phyloP scores from a whole-genome alignment of 345 rosid genomes.

The Lumnitzera racemosa region DNA sequence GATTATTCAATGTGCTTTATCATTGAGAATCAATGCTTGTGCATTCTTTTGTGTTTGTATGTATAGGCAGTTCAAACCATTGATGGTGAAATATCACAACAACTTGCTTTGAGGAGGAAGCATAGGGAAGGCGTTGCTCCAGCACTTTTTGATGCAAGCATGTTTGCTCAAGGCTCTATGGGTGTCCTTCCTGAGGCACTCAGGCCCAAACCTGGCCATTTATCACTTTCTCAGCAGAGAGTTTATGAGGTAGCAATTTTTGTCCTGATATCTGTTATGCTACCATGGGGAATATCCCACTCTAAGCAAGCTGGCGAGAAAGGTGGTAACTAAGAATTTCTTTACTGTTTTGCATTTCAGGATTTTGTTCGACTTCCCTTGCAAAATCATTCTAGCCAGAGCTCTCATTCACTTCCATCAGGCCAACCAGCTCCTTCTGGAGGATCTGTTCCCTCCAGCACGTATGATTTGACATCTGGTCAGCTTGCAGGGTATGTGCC shows the following conservation, averaged over 20 bases:
- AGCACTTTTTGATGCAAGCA: slow-evolving; percentile 61
- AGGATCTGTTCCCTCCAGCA: slow-evolving; percentile 35
- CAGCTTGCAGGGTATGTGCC: slow-evolving; percentile 48
- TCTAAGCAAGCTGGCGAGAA: slow-evolving; percentile 1
- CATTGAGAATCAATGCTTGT: background rate
- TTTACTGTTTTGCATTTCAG: slow-evolving; percentile 22
- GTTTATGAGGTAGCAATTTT: slow-evolving; percentile 75
- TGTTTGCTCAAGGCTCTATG: slow-evolving; percentile 64
- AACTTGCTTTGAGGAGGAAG: slow-evolving; percentile 72
- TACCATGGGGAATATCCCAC: background rate
- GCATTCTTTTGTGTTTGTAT: background rate
- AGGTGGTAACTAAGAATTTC: slow-evolving; percentile 8
- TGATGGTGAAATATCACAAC: slow-evolving; percentile 82
- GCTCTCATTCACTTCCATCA: slow-evolving; percentile 44
- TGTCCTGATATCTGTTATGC: slow-evolving; percentile 6
- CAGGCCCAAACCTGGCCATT: slow-evolving; percentile 90
- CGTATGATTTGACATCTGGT: slow-evolving; percentile 46
- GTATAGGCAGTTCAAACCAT: slow-evolving; percentile 82
- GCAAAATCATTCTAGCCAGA: slow-evolving; percentile 84
- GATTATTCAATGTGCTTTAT: too few species aligned
- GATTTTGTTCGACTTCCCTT: slow-evolving; percentile 95
- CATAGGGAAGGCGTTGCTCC: slow-evolving; percentile 74
- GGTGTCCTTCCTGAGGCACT: slow-evolving; percentile 82
- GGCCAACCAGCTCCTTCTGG: slow-evolving; percentile 48
- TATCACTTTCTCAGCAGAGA: slow-evolving; percentile 81